Conservation (phyloP, 345 rosid species). For the Citrus sinensis region DNA sequence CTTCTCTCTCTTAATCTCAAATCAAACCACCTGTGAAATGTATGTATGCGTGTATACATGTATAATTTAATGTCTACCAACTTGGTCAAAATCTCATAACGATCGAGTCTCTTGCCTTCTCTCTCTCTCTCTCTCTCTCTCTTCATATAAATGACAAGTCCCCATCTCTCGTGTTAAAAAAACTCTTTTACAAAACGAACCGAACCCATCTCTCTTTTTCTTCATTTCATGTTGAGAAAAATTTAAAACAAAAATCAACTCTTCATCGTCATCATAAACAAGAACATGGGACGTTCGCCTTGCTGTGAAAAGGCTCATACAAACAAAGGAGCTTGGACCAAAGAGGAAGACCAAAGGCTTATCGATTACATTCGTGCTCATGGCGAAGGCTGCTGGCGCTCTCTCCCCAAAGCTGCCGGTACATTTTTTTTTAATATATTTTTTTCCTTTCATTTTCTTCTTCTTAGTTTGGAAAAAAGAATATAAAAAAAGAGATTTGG, state of each 20-base stretch:
- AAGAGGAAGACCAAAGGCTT: slow-evolving; percentile 83
- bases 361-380: slow-evolving; percentile 63
- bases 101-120: slow-evolving; percentile 19
- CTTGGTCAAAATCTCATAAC: neutral
- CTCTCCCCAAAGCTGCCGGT: slow-evolving; percentile 80
- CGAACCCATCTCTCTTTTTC: neutral
- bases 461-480: too few relatives aligned
- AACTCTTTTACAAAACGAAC: neutral
- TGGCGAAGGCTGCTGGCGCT: slow-evolving; percentile 94
- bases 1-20: neutral
- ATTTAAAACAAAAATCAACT: too few relatives aligned
- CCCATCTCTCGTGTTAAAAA: neutral
- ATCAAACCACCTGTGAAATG: slow-evolving; percentile 18
- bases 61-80: neutral
- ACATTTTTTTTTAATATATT: neutral
- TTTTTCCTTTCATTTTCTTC: neutral
- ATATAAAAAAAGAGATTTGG: too few relatives aligned
- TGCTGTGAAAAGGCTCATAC: slow-evolving; percentile 88
- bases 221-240: neutral
- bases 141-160: neutral
- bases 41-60: slow-evolving; percentile 11
- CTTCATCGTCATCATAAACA: neutral
- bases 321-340: slow-evolving; percentile 93
- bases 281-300: slow-evolving; percentile 81
- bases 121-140: slow-evolving; percentile 4